A percentile compares a stretch with the other conserved stretches of the same genome.
Conservation (phyloP, 305 asterid genomes). For the Caryopteris hybrid region DNA sequence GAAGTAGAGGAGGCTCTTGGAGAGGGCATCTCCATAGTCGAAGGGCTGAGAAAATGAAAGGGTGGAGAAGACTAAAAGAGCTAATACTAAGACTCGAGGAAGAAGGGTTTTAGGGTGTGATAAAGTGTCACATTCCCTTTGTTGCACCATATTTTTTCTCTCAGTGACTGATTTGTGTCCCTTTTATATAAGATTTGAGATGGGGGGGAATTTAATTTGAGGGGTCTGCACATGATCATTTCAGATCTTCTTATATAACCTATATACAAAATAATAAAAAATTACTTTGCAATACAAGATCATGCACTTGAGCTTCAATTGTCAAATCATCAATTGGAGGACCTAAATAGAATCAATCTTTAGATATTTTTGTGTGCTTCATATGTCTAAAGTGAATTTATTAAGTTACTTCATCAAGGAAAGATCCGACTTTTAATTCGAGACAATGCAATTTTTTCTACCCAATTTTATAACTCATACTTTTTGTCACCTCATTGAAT, state of each 20-base stretch:
- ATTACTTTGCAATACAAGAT: background rate
- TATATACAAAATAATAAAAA: background rate
- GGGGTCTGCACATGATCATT: too few species aligned
- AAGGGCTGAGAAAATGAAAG: slow-evolving; percentile 33
- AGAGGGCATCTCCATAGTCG: slow-evolving; percentile 64
- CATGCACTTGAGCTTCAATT: background rate
- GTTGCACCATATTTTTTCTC: too few species aligned
- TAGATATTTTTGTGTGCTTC: background rate
- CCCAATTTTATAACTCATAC: too few species aligned
- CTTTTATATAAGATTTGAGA: too few species aligned
- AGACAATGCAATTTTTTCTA: too few species aligned
- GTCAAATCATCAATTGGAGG: background rate
- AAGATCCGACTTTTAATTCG: background rate
- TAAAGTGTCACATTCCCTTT: too few species aligned
- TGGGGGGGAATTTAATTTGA: too few species aligned
- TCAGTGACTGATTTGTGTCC: too few species aligned
- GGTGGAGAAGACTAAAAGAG: slow-evolving; percentile 28
- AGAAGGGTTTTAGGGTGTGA: too few species aligned
- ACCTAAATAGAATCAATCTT: background rate
- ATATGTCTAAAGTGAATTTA: background rate
- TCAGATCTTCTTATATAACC: too few species aligned
- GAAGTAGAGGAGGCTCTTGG: slow-evolving; percentile 82
- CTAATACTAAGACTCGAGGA: slow-evolving; percentile 1
- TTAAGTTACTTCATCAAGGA: background rate
- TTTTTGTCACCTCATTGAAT: too few species aligned